Percentiles rank a stretch among this genome's conserved stretches.
Conservation (phyloP, 2,329 filamentous ascomycete species). For the Hymenoscyphus repandus region DNA sequence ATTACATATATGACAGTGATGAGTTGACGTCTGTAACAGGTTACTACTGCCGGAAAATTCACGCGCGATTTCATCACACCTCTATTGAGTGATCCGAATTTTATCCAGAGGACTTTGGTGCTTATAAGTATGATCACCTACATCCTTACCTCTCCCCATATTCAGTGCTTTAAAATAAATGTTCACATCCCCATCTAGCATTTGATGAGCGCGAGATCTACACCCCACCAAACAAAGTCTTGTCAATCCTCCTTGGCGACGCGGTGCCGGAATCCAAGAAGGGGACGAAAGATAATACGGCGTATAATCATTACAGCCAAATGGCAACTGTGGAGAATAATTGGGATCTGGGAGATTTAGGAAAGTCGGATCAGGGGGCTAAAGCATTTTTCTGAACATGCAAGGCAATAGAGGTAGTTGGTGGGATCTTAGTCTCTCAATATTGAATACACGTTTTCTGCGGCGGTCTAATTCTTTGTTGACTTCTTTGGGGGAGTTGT, state of each 20-base stretch:
- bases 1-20: too few species aligned
- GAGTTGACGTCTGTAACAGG: too few species aligned
- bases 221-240: slow-evolving; percentile 58
- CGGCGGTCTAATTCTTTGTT: too few species aligned
- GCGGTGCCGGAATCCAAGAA: slow-evolving; percentile 56
- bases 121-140: slow-evolving; percentile 52
- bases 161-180: slow-evolving; percentile 53
- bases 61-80: slow-evolving; percentile 63
- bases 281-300: slow-evolving; percentile 62
- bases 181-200: slow-evolving; percentile 68
- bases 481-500: too few species aligned
- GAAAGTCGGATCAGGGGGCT: slow-evolving; percentile 36
- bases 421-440: too few species aligned
- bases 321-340: slow-evolving; percentile 61
- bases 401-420: too few species aligned
- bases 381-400: slow-evolving; percentile 43
- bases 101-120: slow-evolving; percentile 69
- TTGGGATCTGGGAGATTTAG: slow-evolving; percentile 63
- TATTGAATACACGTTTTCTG: too few species aligned
- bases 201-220: slow-evolving; percentile 76
- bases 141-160: slow-evolving; percentile 48
- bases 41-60: slow-evolving; percentile 61
- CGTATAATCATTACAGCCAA: slow-evolving; percentile 67
- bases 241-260: slow-evolving; percentile 67
- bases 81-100: slow-evolving; percentile 61